Base-by-base conservation (phyloP, 768 basidiomycete species). In the Psilocybe azurescens region DNA sequence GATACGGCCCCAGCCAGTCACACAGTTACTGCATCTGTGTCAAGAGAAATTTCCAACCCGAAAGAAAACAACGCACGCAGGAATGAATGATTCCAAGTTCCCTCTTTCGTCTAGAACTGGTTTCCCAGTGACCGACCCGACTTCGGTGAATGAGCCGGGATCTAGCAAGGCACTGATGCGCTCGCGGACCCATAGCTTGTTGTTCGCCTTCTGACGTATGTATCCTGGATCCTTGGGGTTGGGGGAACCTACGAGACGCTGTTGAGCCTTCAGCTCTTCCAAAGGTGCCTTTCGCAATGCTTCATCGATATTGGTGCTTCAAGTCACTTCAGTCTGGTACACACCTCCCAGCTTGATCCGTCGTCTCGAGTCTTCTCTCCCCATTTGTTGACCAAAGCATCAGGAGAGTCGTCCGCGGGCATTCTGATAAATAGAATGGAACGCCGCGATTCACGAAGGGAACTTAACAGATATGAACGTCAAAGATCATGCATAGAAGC, bases 131-230 rank as follows among this genome's bases (percentile, higher is more conserved):
- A 79, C 70, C 2, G 76, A 77, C 28, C 77, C 77, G 30, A 78
- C 67, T 65, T 79, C 78, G 13, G 59, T 59, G 49, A 78, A 78
- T 16, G 75, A 75, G 44, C 68, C 69, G 48, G 66, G 54, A 49
- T 79, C 78, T 10, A 78, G 68, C 11, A 79, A 66, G 1, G 67
- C 65, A 10, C 63, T 60, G 9, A 79, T 65, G n/a, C 78, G 75
- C 61, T 79, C 77, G 14, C 76, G 76, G 51, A 79, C 77, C 78
- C 78, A 79, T 8, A 79, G 70, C 50, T 79, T 79, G 13, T 69
- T 70, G 58, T 75, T 75, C 3, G 70, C 70, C 57, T 76, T 78
- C 64, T 79, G 78, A 13, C 78, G 72, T 28, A 74, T 71, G 60
- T 79, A 79, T 47, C 78, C 78, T 41, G 76, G 75, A 54, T 78